Evolutionary conservation across 768 basidiomycete genomes (phyloP).

Genomic region (Lactarius psammicola): DNA sequence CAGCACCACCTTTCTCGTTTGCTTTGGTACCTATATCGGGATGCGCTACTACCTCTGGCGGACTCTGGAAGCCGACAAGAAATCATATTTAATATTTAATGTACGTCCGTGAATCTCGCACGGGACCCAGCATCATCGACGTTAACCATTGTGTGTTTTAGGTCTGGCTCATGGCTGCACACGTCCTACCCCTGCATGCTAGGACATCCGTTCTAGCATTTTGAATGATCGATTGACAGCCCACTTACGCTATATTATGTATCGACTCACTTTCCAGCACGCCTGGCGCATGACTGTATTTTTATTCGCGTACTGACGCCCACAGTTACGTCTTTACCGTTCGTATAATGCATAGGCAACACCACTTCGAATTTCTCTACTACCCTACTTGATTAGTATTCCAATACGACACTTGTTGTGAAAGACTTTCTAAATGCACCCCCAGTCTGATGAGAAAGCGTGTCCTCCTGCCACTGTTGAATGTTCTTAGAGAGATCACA

Average conservation of each 20-base stretch:
- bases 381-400: constrained; percentile 12
- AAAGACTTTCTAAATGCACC: neutral
- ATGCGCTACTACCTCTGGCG: constrained; percentile 29
- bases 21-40: constrained; percentile 29
- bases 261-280: constrained; percentile 18
- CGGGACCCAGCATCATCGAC: constrained; percentile 16
- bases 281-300: constrained; percentile 26
- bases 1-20: constrained; percentile 22
- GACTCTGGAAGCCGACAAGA: constrained; percentile 25
- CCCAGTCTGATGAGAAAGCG: neutral
- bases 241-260: constrained; percentile 25
- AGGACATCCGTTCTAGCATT: constrained; percentile 28
- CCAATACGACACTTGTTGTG: constrained; percentile 22
- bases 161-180: constrained; percentile 29
- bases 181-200: constrained; percentile 27
- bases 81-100: constrained; percentile 31
- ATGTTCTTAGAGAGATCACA: neutral
- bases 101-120: constrained; percentile 28
- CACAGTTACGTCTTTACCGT: constrained; percentile 20
- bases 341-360: constrained; percentile 26
- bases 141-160: constrained; percentile 19
- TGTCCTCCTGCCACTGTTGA: neutral
- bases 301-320: constrained; percentile 24
- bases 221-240: constrained; percentile 22
- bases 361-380: constrained; percentile 20